A percentile compares a stretch with the other conserved stretches of the same genome.
Evolutionary conservation across 495 filamentous ascomycete genomes (phyloP).

Genomic region (Podospora comata): DNA sequence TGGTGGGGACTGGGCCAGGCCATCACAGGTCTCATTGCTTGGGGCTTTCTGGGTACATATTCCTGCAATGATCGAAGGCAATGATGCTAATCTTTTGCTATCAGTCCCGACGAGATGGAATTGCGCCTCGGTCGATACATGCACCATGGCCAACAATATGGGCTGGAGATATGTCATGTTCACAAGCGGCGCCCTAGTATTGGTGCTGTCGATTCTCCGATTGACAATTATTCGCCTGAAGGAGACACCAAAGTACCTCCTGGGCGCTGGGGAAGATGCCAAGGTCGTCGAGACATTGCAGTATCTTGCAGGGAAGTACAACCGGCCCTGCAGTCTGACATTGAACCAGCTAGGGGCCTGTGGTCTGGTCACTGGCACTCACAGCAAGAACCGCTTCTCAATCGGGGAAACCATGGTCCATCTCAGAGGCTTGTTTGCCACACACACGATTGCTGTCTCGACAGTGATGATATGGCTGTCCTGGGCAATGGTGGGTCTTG

Average conservation of each 20-base stretch:
- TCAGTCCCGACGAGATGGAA: slow-evolving; percentile 46
- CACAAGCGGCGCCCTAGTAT: slow-evolving; percentile 62
- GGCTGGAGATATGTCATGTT: slow-evolving; percentile 80
- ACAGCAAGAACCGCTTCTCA: slow-evolving; percentile 44
- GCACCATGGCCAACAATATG: slow-evolving; percentile 63
- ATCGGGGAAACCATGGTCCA: slow-evolving; percentile 53
- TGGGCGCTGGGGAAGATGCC: slow-evolving; percentile 61
- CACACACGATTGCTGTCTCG: slow-evolving; percentile 55
- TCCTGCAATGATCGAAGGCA: not conserved
- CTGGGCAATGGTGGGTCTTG: slow-evolving; percentile 68
- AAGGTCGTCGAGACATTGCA: slow-evolving; percentile 60
- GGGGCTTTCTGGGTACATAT: slow-evolving; percentile 64
- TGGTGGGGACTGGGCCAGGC: slow-evolving; percentile 78
- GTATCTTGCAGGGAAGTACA: slow-evolving; percentile 59
- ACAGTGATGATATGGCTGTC: slow-evolving; percentile 65
- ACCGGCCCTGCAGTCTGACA: slow-evolving; percentile 61
- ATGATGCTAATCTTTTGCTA: not conserved
- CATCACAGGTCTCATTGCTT: slow-evolving; percentile 69
- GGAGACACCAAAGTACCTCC: slow-evolving; percentile 72
- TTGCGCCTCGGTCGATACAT: slow-evolving; percentile 56
- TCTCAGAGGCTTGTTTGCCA: slow-evolving; percentile 61
- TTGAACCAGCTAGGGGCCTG: slow-evolving; percentile 57
- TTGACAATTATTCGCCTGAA: slow-evolving; percentile 63
- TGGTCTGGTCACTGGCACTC: slow-evolving; percentile 40
- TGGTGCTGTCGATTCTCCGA: slow-evolving; percentile 62